Conservation (phyloP, 495 filamentous ascomycete species). For the Aspergillus diversus region DNA sequence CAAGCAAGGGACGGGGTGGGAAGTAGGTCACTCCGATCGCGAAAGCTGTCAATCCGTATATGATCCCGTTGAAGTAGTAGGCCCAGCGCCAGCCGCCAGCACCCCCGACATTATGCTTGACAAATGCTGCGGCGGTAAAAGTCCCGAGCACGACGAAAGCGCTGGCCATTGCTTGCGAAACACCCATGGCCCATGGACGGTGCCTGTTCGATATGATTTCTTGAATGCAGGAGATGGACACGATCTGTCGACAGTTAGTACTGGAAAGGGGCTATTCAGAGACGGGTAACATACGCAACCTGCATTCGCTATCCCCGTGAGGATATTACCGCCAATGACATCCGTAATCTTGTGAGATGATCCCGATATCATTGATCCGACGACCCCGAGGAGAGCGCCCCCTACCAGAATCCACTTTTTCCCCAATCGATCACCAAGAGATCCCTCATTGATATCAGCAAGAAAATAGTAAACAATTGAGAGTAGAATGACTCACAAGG, state of each 20-base stretch:
- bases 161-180: constrained; percentile 2
- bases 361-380: constrained; percentile 1
- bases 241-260: not conserved
- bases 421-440: not conserved
- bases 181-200: not conserved
- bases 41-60: not conserved
- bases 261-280: not conserved
- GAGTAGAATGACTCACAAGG: not conserved
- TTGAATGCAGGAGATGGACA: constrained; percentile 1
- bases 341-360: constrained; percentile 1
- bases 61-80: constrained; percentile 6
- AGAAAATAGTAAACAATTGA: not conserved
- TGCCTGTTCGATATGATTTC: constrained; percentile 1
- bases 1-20: not conserved
- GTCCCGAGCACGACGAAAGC: not conserved
- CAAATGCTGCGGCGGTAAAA: not conserved
- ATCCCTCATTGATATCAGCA: not conserved
- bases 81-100: constrained; percentile 1
- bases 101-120: not conserved
- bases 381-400: not conserved
- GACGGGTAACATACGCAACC: not conserved
- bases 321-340: not conserved
- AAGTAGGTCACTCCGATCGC: constrained; percentile 2
- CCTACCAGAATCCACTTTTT: constrained; percentile 2
- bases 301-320: not conserved